Conservation (phyloP, 768 basidiomycete genomes). For the Rhodotorula babjevae region DNA sequence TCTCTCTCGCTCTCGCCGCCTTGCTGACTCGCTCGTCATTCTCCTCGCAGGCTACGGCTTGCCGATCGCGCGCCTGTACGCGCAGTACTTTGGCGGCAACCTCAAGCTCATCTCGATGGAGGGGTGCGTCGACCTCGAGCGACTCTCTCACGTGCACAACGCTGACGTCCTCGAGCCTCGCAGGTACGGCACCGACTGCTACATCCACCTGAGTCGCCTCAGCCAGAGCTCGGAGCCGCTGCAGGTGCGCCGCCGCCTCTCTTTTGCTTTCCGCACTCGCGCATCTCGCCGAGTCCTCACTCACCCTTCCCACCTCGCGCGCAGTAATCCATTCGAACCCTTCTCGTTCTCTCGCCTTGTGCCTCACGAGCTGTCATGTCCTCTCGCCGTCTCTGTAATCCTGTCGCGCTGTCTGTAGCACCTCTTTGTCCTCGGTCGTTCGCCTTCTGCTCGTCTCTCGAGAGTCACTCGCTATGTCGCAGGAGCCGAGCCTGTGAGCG, state of each 20-base stretch:
- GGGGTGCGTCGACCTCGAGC: conserved; percentile 50
- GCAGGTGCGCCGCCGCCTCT: conserved; percentile 10
- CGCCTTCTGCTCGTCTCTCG: too few species aligned
- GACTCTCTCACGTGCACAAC: neutral
- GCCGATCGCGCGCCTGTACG: conserved; percentile 88
- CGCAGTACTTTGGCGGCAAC: conserved; percentile 71
- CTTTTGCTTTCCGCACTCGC: neutral
- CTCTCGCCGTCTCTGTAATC: too few species aligned
- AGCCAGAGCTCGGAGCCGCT: conserved; percentile 34
- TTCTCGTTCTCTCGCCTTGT: too few species aligned
- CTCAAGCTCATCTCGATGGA: conserved; percentile 94
- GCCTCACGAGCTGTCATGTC: too few species aligned
- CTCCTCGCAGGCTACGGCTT: conserved; percentile 70
- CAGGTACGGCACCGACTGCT: conserved; percentile 79
- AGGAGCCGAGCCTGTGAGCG: too few species aligned
- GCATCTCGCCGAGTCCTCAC: neutral
- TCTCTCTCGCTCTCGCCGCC: neutral
- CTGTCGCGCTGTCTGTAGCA: too few species aligned
- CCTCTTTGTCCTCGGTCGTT: too few species aligned
- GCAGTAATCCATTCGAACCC: too few species aligned
- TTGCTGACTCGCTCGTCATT: too few species aligned
- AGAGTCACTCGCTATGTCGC: too few species aligned
- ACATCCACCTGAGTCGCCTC: conserved; percentile 60
- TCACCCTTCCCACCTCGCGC: too few species aligned
- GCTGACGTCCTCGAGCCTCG: neutral